Evolutionary conservation across 768 basidiomycete genomes (phyloP).

Genomic region (Russula ochroleuca): DNA sequence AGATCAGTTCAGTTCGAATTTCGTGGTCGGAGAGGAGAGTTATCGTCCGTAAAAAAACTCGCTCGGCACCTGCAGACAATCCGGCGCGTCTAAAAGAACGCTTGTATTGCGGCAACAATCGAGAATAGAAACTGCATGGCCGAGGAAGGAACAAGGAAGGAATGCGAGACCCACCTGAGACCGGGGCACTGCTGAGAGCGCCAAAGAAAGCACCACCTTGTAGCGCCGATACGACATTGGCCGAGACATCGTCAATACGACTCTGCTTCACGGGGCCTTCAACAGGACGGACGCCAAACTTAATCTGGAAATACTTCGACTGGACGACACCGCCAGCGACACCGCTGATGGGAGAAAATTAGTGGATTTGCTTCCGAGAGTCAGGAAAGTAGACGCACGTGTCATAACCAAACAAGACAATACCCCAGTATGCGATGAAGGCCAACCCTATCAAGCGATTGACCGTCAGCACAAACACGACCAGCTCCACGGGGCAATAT

Average conservation of each 20-base stretch:
- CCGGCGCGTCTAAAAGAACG: too few species aligned
- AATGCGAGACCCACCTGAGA: conserved; percentile 49
- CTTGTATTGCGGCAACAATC: background rate
- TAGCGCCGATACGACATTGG: conserved; percentile 82
- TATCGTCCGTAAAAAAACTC: too few species aligned
- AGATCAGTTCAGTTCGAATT: background rate
- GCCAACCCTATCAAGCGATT: conserved; percentile 59
- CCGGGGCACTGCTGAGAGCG: conserved; percentile 64
- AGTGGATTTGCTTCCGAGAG: background rate
- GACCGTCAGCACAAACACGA: background rate
- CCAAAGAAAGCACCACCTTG: conserved; percentile 90
- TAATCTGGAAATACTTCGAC: conserved; percentile 52
- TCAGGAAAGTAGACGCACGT: conserved; percentile 42
- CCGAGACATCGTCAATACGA: conserved; percentile 53
- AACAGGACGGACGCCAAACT: conserved; percentile 54
- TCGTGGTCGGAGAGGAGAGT: background rate
- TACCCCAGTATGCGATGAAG: conserved; percentile 73
- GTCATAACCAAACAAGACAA: conserved; percentile 80
- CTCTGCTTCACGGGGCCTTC: conserved; percentile 41
- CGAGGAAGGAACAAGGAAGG: background rate
- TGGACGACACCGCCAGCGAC: conserved; percentile 66
- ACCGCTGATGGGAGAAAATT: conserved; percentile 40
- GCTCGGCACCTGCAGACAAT: background rate
- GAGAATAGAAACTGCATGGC: background rate
- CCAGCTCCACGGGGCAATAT: too few species aligned